phyloP scores from a whole-genome alignment of 2,329 filamentous ascomycete species.

The Parastagonospora nodorum region DNA sequence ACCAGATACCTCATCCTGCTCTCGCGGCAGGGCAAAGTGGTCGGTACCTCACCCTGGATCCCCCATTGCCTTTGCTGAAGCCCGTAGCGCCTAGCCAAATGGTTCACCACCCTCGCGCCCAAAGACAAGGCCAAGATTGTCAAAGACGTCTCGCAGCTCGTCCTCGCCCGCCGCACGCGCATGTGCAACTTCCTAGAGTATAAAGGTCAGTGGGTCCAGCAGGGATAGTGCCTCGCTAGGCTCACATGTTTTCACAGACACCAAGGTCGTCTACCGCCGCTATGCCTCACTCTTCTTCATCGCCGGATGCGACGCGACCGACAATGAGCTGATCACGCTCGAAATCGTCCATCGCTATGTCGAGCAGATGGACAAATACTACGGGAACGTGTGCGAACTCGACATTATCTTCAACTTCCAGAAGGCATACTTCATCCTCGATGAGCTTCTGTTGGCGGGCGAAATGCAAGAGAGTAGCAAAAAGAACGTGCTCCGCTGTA shows the following conservation, averaged over 20 bases:
- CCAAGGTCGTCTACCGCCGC: slow-evolving; percentile 97
- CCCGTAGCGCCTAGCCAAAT: slow-evolving; percentile 90
- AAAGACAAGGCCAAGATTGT: slow-evolving; percentile 99
- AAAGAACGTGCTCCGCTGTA: slow-evolving; percentile 96
- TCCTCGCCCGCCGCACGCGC: slow-evolving; percentile 90
- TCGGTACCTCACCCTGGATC: slow-evolving; percentile 58
- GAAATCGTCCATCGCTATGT: slow-evolving; percentile 99
- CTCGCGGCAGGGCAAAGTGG: slow-evolving; percentile 98
- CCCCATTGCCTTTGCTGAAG: slow-evolving; percentile 35
- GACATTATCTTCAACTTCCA: slow-evolving; percentile 99
- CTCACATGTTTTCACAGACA: slow-evolving; percentile 65
- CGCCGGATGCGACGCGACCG: slow-evolving; percentile 92
- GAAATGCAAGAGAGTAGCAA: slow-evolving; percentile 99
- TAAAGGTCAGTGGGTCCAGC: slow-evolving; percentile 69
- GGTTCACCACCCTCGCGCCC: slow-evolving; percentile 97
- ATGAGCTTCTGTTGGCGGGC: slow-evolving; percentile 91
- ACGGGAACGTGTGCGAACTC: slow-evolving; percentile 98
- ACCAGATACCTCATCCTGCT: slow-evolving; percentile 93
- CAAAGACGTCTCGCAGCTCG: slow-evolving; percentile 98
- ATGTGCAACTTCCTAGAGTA: slow-evolving; percentile 99
- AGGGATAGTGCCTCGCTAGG: slow-evolving; percentile 20
- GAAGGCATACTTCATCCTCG: slow-evolving; percentile 98
- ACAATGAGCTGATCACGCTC: slow-evolving; percentile 97
- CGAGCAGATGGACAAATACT: slow-evolving; percentile 99
- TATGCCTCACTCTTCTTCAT: slow-evolving; percentile 99